These are phyloP conservation scores for Penicillium cinerascens DNA, from an alignment of 495 filamentous ascomycete species.

Conservation along the genomic window DNA sequence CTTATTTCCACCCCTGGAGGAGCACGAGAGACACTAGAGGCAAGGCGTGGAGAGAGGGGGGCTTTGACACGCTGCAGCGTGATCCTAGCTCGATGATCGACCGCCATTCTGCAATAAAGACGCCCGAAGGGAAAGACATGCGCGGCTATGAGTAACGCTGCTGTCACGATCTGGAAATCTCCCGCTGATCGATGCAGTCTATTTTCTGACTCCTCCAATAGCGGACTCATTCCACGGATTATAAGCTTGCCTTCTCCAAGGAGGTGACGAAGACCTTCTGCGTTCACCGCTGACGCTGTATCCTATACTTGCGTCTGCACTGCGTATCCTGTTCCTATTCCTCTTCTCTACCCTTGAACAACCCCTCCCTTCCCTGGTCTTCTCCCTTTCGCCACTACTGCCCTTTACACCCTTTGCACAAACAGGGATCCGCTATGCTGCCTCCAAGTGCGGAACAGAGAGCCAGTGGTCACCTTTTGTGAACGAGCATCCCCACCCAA, in stretches of 20 bases:
- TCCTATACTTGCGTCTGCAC: neutral
- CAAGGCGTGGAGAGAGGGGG: conserved; percentile 18
- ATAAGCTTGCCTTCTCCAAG: conserved; percentile 37
- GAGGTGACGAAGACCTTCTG: neutral
- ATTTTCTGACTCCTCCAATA: conserved; percentile 48
- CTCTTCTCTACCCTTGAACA: neutral
- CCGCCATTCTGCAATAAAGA: conserved; percentile 45
- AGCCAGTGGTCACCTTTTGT: conserved; percentile 26
- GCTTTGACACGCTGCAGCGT: conserved; percentile 29
- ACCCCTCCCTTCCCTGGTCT: neutral
- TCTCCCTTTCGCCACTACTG: neutral
- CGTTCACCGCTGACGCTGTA: conserved; percentile 14
- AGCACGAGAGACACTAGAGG: conserved; percentile 2
- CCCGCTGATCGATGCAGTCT: conserved; percentile 42
- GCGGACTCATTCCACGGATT: conserved; percentile 33
- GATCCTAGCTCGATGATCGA: conserved; percentile 43
- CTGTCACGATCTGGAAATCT: conserved; percentile 44
- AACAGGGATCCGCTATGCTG: conserved; percentile 31
- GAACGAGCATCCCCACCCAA: conserved; percentile 12
- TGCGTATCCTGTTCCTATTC: neutral
- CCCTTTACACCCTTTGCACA: neutral
- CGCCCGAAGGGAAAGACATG: conserved; percentile 36
- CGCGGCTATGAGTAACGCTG: conserved; percentile 44
- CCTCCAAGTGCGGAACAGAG: conserved; percentile 17
- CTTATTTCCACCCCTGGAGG: neutral